Percentiles rank a stretch among this genome's conserved stretches.
Conservation (phyloP, 768 basidiomycete species). For the Tulasnella sp. region DNA sequence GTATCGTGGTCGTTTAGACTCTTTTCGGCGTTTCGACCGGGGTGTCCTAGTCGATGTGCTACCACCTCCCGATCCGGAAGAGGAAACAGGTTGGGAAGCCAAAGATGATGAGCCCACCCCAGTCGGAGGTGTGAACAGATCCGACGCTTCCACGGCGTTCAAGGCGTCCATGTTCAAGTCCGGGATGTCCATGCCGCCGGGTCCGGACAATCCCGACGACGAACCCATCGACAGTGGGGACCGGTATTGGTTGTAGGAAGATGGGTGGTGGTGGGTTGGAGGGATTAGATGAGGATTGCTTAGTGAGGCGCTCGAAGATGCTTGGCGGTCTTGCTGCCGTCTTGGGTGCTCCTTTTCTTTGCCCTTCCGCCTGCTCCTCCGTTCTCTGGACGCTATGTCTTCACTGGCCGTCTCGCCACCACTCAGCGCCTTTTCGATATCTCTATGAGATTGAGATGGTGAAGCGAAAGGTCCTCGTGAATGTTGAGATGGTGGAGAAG, state of each 20-base stretch:
- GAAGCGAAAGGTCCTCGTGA: not conserved
- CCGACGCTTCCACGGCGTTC: not conserved
- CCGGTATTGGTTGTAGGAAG: not conserved
- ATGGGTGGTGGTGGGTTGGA: not conserved
- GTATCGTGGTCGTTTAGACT: not conserved
- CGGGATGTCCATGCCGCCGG: not conserved
- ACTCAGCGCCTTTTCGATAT: not conserved
- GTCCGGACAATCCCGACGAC: not conserved
- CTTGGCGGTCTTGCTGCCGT: not conserved
- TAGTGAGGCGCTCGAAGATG: not conserved
- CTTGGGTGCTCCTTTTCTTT: not conserved
- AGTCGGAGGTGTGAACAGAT: not conserved
- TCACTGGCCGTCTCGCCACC: not conserved
- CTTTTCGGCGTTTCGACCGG: not conserved
- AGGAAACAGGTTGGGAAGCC: not conserved
- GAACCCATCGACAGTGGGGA: not conserved
- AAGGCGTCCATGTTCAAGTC: slow-evolving; percentile 10
- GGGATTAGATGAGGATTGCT: not conserved
- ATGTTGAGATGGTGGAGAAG: not conserved
- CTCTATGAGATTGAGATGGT: not conserved
- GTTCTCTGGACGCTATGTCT: not conserved
- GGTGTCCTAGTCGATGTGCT: not conserved
- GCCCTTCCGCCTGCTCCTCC: not conserved
- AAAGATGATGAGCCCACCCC: not conserved
- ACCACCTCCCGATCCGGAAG: not conserved